Evolutionary conservation across 441 rosid genomes (phyloP).

Genomic region (Macaranga tanarius): DNA sequence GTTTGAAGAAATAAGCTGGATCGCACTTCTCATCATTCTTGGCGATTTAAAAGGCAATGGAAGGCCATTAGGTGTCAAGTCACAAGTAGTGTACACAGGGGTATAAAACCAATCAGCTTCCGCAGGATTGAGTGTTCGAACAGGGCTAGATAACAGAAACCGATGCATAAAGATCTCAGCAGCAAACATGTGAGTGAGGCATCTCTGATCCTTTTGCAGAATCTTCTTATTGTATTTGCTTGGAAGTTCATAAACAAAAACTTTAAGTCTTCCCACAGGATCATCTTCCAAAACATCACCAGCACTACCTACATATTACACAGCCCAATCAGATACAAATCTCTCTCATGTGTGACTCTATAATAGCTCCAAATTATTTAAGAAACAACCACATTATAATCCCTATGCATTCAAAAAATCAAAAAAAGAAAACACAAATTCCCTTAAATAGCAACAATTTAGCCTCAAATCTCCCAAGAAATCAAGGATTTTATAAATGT

Average conservation of each 20-base stretch:
- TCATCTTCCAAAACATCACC: conserved; percentile 94
- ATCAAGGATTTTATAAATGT: neutral
- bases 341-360: conserved; percentile 5
- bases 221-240: conserved; percentile 92
- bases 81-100: conserved; percentile 84
- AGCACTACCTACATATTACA: conserved; percentile 64
- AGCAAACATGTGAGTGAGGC: conserved; percentile 96
- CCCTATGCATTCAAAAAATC: neutral
- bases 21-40: conserved; percentile 89
- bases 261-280: conserved; percentile 88
- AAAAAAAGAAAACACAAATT: neutral
- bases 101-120: conserved; percentile 97
- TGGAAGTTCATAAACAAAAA: conserved; percentile 85
- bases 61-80: conserved; percentile 82
- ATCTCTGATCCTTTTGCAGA: conserved; percentile 84
- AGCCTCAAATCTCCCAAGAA: neutral
- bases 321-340: conserved; percentile 7
- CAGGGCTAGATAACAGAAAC: conserved; percentile 80
- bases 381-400: neutral
- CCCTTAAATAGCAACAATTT: neutral
- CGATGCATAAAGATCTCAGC: conserved; percentile 93
- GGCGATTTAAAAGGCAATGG: conserved; percentile 96
- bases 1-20: conserved; percentile 64
- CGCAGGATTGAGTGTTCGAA: conserved; percentile 72
- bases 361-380: neutral